Evolutionary conservation across 176 grass and related monocot genomes (phyloP), one percentile per base, ranked within the genome.

Genomic region (Triticum monococcum): DNA sequence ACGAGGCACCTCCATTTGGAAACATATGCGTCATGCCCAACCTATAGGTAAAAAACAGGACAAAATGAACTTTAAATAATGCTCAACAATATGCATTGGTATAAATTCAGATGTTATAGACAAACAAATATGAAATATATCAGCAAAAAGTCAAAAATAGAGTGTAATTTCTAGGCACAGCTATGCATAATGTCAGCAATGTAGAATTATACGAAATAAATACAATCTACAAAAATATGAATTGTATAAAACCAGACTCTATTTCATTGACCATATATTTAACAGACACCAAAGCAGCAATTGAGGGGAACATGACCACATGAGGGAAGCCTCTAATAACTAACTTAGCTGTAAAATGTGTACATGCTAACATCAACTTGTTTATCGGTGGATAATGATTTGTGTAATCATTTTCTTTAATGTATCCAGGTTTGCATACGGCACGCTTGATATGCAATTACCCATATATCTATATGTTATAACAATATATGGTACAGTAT

Each of bases 1-100:
- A 99, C 24, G 97, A 92, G 35, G 92, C 94, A 78, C 87, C 89
- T 85, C 85, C 97, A 86, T 67, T 76, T 26, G 79, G 79, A 92
- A 85, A 62, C 69, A 72, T 76, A 16, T 91, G 88, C 9, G 85
- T 64, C 95, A 94, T 97, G 25, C 80, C 69, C 36, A 69, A 72
- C 82, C 89, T 91, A 85, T 9, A 54, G 17, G 50, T 31, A 70
- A 8, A 7, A 76, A 75, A 59, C 2, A 62, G 1, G 50, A 71
- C 16, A 62, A 33, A 23, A 18, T 56, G 38, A 6, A 54, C 40
- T 83, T 57, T n/a, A 62, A 90, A 32, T 14, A 28, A 87, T 45
- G 56, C 23, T 63, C 10, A 67, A 5, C 25, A 12, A 83, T 67
- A 66, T 35, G 11, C 14, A 5, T 40, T 54, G 13, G 11, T 70